Base-by-base conservation (phyloP, 2,329 filamentous ascomycete genomes). In the Aspergillus caelatus region DNA sequence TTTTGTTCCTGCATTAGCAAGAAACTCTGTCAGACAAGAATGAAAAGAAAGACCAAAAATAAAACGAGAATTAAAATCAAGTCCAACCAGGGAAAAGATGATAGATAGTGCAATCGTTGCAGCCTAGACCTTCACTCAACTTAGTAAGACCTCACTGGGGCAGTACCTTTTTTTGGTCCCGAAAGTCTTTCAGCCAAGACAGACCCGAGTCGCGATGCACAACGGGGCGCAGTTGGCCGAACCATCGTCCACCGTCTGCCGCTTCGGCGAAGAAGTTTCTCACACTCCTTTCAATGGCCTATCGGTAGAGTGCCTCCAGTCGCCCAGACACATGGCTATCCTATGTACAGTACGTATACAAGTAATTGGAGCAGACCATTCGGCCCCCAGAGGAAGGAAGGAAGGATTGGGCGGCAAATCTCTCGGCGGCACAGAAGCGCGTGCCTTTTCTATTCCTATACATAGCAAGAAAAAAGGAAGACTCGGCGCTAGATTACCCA, bases 161-260 rank as follows among this genome's bases (percentile, higher is more conserved):
- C 32, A 16, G 52, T 39, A 55, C n/a, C 52, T 55, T 39, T 55
- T 55, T 55, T 55, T 54, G 19, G 30, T 26, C 21, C 14, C 16
- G 7, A 21, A 14, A 9, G 10, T 28, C 12, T 34, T 54, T 32
- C 7, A 36, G 32, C 52, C 52, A 55, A 55, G 50, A 34, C 50
- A 32, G 30, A 48, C 48, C 23, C 21, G 23, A 26, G 46, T 50
- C 46, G 14, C 46, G 21, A 54, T 54, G 16, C 21, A n/a, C 32
- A 55, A 55, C 11, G 52, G 52, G 52, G 52, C 52, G 52, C 34
- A 55, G 52, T 55, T 55, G 52, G 34, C 32, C 52, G 32, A 55
- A 55, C 52, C 52, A 39, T 19, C 21, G 14, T 55, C 52, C 7
- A n/a, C n/a, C 52, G n/a, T 39, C 52, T 53, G 45, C 45, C 28